phyloP scores from a whole-genome alignment of 1,284 basidiomycete species.

The Leccinum subspadiceum region DNA sequence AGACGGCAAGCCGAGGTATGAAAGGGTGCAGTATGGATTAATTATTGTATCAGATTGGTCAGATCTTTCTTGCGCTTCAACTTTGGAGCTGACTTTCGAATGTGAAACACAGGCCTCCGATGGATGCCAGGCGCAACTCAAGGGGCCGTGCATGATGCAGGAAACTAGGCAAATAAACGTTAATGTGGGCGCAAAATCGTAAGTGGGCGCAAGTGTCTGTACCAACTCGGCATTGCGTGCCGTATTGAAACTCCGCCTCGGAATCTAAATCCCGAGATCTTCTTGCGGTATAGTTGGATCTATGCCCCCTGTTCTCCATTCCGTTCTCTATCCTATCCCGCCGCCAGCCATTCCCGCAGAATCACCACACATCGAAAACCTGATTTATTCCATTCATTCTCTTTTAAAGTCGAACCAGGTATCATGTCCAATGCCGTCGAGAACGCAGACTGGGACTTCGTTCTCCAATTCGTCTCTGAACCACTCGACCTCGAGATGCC shows the following conservation, averaged over 20 bases:
- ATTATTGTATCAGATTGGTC: conserved; percentile 3
- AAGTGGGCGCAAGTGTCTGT: not conserved
- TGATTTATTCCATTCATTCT: not conserved
- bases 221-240: conserved; percentile 16
- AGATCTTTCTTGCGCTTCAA: conserved; percentile 8
- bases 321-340: not conserved
- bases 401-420: not conserved
- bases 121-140: not conserved
- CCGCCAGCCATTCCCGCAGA: conserved; percentile 4
- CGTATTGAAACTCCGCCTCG: conserved; percentile 20
- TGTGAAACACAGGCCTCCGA: not conserved
- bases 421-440: conserved; percentile 38
- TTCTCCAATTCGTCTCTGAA: conserved; percentile 62
- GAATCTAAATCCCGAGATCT: conserved; percentile 21
- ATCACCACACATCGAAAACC: not conserved
- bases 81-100: not conserved
- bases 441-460: conserved; percentile 56
- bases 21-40: not conserved
- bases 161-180: too few species aligned
- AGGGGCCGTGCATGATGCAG: not conserved
- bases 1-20: conserved; percentile 25
- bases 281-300: not conserved
- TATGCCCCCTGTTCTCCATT: conserved; percentile 23
- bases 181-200: too few species aligned
- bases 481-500: conserved; percentile 44